Evolutionary conservation across 306 rosid genomes (phyloP).

Genomic region (Medicago arabica): DNA sequence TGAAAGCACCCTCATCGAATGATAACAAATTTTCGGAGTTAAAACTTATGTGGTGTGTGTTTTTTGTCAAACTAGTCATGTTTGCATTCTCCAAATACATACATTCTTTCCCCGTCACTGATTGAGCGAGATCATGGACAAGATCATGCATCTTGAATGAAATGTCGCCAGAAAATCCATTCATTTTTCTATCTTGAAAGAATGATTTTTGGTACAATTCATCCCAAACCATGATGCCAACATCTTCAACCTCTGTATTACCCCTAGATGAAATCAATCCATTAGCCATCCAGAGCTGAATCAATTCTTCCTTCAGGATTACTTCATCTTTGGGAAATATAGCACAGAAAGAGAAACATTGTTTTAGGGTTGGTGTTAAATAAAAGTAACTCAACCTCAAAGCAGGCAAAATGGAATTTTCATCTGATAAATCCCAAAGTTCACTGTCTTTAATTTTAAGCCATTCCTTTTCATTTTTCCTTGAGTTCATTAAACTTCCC

Average conservation of each 20-base stretch:
- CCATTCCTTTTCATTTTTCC: neutral
- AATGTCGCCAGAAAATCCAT: neutral
- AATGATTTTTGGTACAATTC: neutral
- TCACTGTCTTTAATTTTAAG: neutral
- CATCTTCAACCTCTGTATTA: neutral
- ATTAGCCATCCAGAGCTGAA: neutral
- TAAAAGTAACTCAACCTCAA: constrained; percentile 2
- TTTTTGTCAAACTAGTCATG: neutral
- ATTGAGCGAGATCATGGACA: constrained; percentile 17
- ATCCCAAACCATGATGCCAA: neutral
- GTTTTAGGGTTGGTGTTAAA: neutral
- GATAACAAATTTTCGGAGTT: rapidly evolving
- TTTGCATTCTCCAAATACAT: neutral
- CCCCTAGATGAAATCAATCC: neutral
- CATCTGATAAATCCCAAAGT: neutral
- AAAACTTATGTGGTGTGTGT: neutral
- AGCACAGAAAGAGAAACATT: neutral
- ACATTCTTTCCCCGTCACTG: neutral
- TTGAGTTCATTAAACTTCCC: neutral
- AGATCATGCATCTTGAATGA: constrained; percentile 9
- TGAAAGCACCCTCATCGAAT: neutral
- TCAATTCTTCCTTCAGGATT: neutral
- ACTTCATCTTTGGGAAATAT: neutral
- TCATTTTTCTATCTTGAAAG: neutral
- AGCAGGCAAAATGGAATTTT: neutral